Evolutionary conservation across 345 rosid genomes (phyloP).

Genomic region (Aquilaria sinensis): DNA sequence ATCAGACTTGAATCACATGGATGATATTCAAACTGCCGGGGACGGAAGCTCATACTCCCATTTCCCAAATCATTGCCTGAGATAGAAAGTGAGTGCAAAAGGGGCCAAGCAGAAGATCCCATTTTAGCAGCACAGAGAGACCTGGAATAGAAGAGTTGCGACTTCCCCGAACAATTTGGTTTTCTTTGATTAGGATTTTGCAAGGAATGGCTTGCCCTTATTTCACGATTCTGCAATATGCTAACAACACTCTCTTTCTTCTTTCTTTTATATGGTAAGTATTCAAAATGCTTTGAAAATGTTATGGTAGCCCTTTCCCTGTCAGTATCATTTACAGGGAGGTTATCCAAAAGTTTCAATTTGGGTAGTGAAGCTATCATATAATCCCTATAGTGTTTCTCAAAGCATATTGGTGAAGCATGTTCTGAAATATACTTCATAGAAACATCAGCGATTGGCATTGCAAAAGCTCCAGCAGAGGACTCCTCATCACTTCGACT

Average conservation of each 20-base stretch:
- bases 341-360: constrained; percentile 66
- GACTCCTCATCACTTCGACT: constrained; percentile 39
- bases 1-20: constrained; percentile 66
- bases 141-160: constrained; percentile 52
- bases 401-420: constrained; percentile 85
- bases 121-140: constrained; percentile 90
- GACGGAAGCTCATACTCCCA: constrained; percentile 50
- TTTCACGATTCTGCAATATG: constrained; percentile 72
- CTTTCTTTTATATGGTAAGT: constrained; percentile 65
- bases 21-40: constrained; percentile 97
- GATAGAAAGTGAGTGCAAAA: constrained; percentile 55
- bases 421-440: constrained; percentile 48
- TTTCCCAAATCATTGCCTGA: constrained; percentile 33
- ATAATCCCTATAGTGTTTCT: constrained; percentile 82
- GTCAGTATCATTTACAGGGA: constrained; percentile 61
- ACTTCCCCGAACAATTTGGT: constrained; percentile 31
- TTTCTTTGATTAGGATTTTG: constrained; percentile 22
- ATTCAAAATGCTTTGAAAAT: constrained; percentile 61
- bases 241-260: constrained; percentile 62
- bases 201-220: constrained; percentile 32
- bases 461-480: constrained; percentile 23
- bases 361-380: constrained; percentile 77
- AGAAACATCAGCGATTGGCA: constrained; percentile 32
- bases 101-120: constrained; percentile 81
- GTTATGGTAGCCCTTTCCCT: constrained; percentile 54